Conservation (phyloP, 352 stramenopile species). For the Pythium graminicola region DNA sequence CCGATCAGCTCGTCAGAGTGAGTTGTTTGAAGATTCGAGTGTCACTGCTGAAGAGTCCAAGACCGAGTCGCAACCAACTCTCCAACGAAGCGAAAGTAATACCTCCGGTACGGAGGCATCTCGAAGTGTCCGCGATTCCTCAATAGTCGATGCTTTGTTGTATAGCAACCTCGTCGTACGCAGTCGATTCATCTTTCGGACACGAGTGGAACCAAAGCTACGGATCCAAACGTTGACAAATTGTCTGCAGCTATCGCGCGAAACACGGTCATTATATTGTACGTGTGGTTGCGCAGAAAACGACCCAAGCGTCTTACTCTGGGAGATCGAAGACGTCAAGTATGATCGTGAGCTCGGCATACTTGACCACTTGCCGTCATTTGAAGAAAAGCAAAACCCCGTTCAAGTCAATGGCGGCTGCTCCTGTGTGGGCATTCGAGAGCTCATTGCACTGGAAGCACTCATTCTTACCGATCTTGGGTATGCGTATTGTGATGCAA, state of each 20-base stretch:
- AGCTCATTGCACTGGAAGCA: constrained; percentile 69
- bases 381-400: constrained; percentile 39
- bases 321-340: constrained; percentile 71
- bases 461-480: constrained; percentile 69
- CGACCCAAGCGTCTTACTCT: constrained; percentile 47
- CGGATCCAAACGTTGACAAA: constrained; percentile 65
- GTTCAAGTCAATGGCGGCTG: constrained; percentile 32
- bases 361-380: constrained; percentile 52
- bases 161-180: constrained; percentile 78
- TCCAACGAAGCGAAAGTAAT: neutral
- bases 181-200: constrained; percentile 73
- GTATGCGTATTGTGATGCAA: constrained; percentile 74
- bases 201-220: constrained; percentile 60
- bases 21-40: constrained; percentile 20
- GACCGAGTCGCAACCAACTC: neutral
- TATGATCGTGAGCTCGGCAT: constrained; percentile 57
- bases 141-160: constrained; percentile 68
- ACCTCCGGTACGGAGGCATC: constrained; percentile 11
- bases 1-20: constrained; percentile 34
- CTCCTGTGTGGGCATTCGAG: constrained; percentile 61
- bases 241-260: constrained; percentile 64
- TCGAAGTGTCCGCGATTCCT: constrained; percentile 36
- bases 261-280: constrained; percentile 64
- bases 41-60: neutral
- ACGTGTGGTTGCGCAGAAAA: constrained; percentile 68